Conservation (phyloP, 2,329 filamentous ascomycete genomes). For the Malbranchea zuffiana region DNA sequence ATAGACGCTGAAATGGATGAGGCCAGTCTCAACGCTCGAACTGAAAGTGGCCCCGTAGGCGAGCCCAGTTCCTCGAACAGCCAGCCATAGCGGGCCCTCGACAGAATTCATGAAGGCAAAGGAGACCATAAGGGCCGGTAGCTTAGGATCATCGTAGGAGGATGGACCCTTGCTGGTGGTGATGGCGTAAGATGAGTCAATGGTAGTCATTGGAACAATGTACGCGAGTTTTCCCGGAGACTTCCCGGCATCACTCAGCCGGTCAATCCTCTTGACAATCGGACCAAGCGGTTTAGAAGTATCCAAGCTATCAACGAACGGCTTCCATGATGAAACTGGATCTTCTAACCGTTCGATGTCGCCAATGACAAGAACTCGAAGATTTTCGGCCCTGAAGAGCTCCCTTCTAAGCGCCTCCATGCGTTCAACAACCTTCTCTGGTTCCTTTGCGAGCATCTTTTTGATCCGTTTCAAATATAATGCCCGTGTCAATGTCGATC, state of each 20-base stretch:
- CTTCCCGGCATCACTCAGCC: slow-evolving; percentile 65
- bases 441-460: slow-evolving; percentile 65
- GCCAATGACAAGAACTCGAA: slow-evolving; percentile 73
- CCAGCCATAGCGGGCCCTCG: slow-evolving; percentile 89
- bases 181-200: slow-evolving; percentile 83
- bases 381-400: slow-evolving; percentile 74
- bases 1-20: slow-evolving; percentile 76
- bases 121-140: slow-evolving; percentile 79
- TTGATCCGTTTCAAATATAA: slow-evolving; percentile 78
- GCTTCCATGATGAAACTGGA: slow-evolving; percentile 70
- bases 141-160: slow-evolving; percentile 62
- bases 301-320: slow-evolving; percentile 46
- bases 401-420: slow-evolving; percentile 65
- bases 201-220: slow-evolving; percentile 79
- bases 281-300: slow-evolving; percentile 50
- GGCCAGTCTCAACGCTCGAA: slow-evolving; percentile 66
- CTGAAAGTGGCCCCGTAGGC: slow-evolving; percentile 80
- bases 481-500: slow-evolving; percentile 72
- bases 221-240: slow-evolving; percentile 65
- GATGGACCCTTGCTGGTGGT: slow-evolving; percentile 63
- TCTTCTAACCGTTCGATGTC: slow-evolving; percentile 63
- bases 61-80: slow-evolving; percentile 82
- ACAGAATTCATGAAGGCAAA: slow-evolving; percentile 84
- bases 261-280: slow-evolving; percentile 56
- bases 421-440: slow-evolving; percentile 61